A percentile compares a stretch with the other conserved stretches of the same genome.
phyloP scores from a whole-genome alignment of 345 rosid genomes.

The Salix dunnii region DNA sequence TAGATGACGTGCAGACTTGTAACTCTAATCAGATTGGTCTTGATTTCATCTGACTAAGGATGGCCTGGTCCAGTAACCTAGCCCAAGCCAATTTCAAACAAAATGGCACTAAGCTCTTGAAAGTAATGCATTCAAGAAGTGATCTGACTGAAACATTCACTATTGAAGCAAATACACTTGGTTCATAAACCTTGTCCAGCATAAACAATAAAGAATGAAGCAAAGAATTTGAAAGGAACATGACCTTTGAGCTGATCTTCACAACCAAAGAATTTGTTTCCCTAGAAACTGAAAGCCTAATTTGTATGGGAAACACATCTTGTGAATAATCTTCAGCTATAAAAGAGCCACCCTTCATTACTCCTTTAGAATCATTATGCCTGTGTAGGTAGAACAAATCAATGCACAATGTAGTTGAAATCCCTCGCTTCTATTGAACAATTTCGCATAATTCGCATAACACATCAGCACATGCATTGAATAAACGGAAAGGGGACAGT shows the following conservation, averaged over 20 bases:
- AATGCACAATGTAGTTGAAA: background rate
- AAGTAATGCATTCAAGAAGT: background rate
- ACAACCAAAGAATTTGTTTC: conserved; percentile 20
- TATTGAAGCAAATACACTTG: background rate
- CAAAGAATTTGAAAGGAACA: background rate
- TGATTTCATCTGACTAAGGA: background rate
- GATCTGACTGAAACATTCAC: background rate
- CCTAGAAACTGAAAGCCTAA: conserved; percentile 24
- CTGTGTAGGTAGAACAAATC: conserved; percentile 5
- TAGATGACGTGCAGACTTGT: background rate
- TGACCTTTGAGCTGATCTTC: conserved; percentile 19
- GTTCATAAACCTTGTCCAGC: background rate
- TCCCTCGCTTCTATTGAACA: background rate
- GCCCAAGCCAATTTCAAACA: background rate
- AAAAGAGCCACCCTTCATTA: background rate
- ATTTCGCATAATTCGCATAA: background rate
- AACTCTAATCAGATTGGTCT: background rate
- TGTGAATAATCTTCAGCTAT: conserved; percentile 3
- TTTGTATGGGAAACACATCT: conserved; percentile 18
- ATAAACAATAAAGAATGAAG: background rate
- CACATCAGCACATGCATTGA: no score
- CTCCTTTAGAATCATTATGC: conserved; percentile 12
- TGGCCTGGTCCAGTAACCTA: background rate
- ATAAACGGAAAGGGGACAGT: no score
- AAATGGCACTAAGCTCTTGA: background rate